phyloP scores from a whole-genome alignment of 768 basidiomycete genomes.

The Clathrus columnatus region DNA sequence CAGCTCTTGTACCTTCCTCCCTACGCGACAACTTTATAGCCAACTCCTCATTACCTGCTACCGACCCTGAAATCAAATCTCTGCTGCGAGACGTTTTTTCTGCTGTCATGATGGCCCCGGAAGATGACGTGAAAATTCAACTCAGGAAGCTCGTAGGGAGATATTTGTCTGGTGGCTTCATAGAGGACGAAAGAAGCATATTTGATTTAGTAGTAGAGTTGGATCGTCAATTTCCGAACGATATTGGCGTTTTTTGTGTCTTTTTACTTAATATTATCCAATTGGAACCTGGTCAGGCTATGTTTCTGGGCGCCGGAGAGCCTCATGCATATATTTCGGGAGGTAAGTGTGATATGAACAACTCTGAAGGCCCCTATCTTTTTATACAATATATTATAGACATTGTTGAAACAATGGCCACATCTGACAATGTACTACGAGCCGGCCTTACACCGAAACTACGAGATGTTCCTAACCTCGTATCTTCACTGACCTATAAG shows the following conservation, averaged over 20 bases:
- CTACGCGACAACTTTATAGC: slow-evolving; percentile 45
- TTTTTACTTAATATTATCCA: slow-evolving; percentile 83
- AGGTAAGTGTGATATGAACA: slow-evolving; percentile 39
- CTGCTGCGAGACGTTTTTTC: slow-evolving; percentile 49
- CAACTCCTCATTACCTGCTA: slow-evolving; percentile 32
- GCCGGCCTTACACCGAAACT: slow-evolving; percentile 96
- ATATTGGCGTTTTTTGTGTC: slow-evolving; percentile 88
- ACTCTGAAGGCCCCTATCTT: background rate
- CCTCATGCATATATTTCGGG: slow-evolving; percentile 95
- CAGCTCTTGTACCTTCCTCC: slow-evolving; percentile 52
- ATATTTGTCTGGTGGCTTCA: slow-evolving; percentile 40
- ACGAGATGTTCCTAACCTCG: slow-evolving; percentile 86
- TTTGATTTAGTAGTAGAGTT: slow-evolving; percentile 49
- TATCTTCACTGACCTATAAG: slow-evolving; percentile 78
- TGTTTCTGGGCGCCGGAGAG: slow-evolving; percentile 92
- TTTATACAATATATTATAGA: slow-evolving; percentile 39
- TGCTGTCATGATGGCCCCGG: slow-evolving; percentile 75
- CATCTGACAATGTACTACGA: slow-evolving; percentile 97
- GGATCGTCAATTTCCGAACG: slow-evolving; percentile 71
- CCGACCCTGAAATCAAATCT: slow-evolving; percentile 38
- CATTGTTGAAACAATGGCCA: slow-evolving; percentile 98
- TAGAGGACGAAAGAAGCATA: slow-evolving; percentile 36
- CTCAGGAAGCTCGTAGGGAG: slow-evolving; percentile 42
- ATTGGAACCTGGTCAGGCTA: slow-evolving; percentile 77
- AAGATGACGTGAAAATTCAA: slow-evolving; percentile 39